Conservation (phyloP, 768 basidiomycete genomes). For the Dentipellis fragilis region DNA sequence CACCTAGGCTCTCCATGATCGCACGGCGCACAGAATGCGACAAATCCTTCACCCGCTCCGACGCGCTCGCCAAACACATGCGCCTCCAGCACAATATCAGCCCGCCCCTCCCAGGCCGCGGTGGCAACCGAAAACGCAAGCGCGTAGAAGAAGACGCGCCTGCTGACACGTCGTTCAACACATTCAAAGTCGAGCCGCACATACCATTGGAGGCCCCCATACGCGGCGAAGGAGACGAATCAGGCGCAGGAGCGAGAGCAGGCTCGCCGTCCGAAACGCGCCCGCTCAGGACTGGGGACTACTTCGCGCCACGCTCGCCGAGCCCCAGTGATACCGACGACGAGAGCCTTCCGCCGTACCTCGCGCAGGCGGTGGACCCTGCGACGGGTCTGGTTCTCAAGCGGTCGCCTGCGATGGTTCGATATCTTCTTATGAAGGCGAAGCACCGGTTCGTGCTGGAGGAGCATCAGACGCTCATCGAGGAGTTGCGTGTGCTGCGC, state of each 20-base stretch:
- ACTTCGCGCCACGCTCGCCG: slow-evolving; percentile 9
- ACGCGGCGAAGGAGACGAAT: slow-evolving; percentile 1
- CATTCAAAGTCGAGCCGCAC: slow-evolving; percentile 14
- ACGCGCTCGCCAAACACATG: slow-evolving; percentile 89
- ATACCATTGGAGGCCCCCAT: slow-evolving; percentile 3
- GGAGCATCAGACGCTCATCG: slow-evolving; percentile 54
- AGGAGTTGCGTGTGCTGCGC: slow-evolving; percentile 50
- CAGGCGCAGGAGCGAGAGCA: background rate
- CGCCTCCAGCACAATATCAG: slow-evolving; percentile 77
- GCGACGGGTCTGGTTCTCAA: slow-evolving; percentile 57
- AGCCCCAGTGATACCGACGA: slow-evolving; percentile 22
- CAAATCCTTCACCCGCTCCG: slow-evolving; percentile 90
- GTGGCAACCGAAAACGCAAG: slow-evolving; percentile 64
- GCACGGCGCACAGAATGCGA: slow-evolving; percentile 60
- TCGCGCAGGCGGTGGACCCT: slow-evolving; percentile 41
- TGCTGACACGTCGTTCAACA: slow-evolving; percentile 9
- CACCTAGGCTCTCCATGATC: background rate
- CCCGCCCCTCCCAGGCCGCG: slow-evolving; percentile 64
- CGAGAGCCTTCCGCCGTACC: slow-evolving; percentile 40
- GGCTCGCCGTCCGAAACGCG: slow-evolving; percentile 1
- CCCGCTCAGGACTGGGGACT: slow-evolving; percentile 4
- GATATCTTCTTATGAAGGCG: slow-evolving; percentile 71
- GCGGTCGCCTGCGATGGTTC: slow-evolving; percentile 57
- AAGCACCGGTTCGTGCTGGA: slow-evolving; percentile 62
- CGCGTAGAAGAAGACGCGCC: slow-evolving; percentile 26